Base-by-base conservation (phyloP, 176 grass and related monocot genomes). In the Musa acuminata region DNA sequence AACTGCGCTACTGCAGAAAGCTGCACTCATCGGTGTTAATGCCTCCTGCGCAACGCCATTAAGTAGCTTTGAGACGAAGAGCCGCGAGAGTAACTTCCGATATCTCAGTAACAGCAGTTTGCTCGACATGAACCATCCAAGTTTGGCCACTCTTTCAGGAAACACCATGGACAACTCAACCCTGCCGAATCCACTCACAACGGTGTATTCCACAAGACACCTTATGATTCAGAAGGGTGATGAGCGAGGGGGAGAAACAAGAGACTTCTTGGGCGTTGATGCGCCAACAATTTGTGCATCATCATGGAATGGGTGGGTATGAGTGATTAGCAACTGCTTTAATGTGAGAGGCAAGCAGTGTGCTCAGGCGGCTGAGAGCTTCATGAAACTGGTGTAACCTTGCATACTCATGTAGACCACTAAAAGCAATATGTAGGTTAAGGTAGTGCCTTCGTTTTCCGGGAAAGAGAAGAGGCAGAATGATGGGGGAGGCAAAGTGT, bases 201-300 rank as follows among this genome's bases (percentile, higher is more conserved):
- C 4, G 25, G 1, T 21, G 13, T 49, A 29, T 29, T 13, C 17
- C 9, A 21, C 27, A 10, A 13, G 16, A 29, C 25, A 50, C 20
- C 9, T 20, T 49, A 26, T 13, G 14, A 55, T 6, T 21, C 25
- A 75, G 27, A 75, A 73, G 23, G 51, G 20, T 59, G 53, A 49
- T 16, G 13, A 5, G 5, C 11, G 49, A 65, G 75, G 43, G 48
- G 75, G 55, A 64, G 75, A 63, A 20, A 77, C 75, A 0, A 64
- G 75, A 35, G 75, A 77, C 51, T 77, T 77, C 58, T 64, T 77
- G n/a, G 75, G 75, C 0, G 75, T 52, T 64, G 75, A 60, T 24
- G 75, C 43, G 1, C 48, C 58, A 65, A 12, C 49, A 3, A 2
- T 77, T 13, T 72, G 71, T 50, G 58, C 43, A 64, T 64, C 75